phyloP scores from a whole-genome alignment of 2,329 filamentous ascomycete genomes.

The Penicillium aurantiogriseum region DNA sequence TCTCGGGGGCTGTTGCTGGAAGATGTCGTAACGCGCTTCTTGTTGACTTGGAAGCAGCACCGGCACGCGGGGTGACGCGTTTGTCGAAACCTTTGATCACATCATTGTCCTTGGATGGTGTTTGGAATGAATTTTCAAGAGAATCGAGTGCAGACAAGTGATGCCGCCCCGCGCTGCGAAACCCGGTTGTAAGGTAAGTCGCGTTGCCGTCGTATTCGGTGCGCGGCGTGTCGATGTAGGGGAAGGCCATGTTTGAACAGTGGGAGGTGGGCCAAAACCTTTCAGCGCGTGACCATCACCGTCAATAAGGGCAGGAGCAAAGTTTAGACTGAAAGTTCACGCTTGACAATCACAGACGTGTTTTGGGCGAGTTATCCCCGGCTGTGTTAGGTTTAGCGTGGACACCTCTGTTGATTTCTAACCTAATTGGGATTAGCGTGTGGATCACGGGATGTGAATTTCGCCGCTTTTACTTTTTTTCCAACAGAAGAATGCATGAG shows the following conservation, averaged over 20 bases:
- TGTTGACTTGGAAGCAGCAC: slow-evolving; percentile 51
- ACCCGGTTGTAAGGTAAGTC: slow-evolving; percentile 69
- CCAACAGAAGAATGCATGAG: slow-evolving; percentile 30
- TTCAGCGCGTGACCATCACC: slow-evolving; percentile 32
- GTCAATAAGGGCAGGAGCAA: slow-evolving; percentile 3
- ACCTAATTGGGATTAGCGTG: slow-evolving; percentile 33
- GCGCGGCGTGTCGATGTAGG: slow-evolving; percentile 79
- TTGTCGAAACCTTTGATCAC: slow-evolving; percentile 71
- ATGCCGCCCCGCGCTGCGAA: slow-evolving; percentile 52
- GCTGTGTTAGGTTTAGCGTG: slow-evolving; percentile 17
- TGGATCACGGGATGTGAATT: slow-evolving; percentile 22
- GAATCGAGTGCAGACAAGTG: slow-evolving; percentile 65
- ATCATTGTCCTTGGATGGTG: slow-evolving; percentile 73
- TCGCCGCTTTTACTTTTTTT: slow-evolving; percentile 25
- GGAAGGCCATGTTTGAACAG: slow-evolving; percentile 58
- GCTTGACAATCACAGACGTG: slow-evolving; percentile 25
- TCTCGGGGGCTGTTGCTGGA: slow-evolving; percentile 54
- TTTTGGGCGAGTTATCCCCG: slow-evolving; percentile 31
- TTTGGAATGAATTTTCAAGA: slow-evolving; percentile 82
- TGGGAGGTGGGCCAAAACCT: slow-evolving; percentile 12
- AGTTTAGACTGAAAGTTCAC: slow-evolving; percentile 3
- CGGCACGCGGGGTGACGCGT: slow-evolving; percentile 71
- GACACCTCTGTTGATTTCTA: slow-evolving; percentile 44
- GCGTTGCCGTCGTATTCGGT: slow-evolving; percentile 76
- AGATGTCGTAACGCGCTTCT: slow-evolving; percentile 65